Percentiles rank a stretch among this genome's conserved stretches.
phyloP scores from a whole-genome alignment of 2,329 filamentous ascomycete species.

The Peltaster fructicola region DNA sequence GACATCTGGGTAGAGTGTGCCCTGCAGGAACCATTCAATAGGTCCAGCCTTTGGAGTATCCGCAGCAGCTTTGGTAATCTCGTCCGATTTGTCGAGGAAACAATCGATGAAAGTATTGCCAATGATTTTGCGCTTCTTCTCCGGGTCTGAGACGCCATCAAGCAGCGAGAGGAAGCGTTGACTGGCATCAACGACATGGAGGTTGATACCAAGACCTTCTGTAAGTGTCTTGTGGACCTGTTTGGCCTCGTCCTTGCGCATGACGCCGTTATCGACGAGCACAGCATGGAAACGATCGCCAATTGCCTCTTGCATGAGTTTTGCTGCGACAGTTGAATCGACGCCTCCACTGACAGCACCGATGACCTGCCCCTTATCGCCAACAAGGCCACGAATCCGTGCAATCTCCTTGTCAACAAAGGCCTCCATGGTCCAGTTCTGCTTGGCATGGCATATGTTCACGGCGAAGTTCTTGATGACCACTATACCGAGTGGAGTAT shows the following conservation, averaged over 20 bases:
- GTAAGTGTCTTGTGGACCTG: constrained; percentile 65
- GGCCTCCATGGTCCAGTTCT: constrained; percentile 71
- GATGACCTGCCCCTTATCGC: constrained; percentile 64
- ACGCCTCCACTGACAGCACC: constrained; percentile 70
- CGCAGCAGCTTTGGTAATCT: constrained; percentile 54
- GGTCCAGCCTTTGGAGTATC: constrained; percentile 51
- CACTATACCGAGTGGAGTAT: constrained; percentile 51
- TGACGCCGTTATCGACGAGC: constrained; percentile 68
- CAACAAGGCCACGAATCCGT: constrained; percentile 67
- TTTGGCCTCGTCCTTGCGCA: constrained; percentile 71
- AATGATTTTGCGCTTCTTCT: constrained; percentile 84
- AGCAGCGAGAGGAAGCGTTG: constrained; percentile 63
- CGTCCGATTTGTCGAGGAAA: constrained; percentile 62
- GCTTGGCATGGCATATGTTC: constrained; percentile 57
- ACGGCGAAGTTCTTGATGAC: constrained; percentile 72
- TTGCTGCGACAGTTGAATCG: constrained; percentile 73
- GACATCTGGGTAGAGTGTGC: constrained; percentile 62
- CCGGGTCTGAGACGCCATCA: constrained; percentile 56
- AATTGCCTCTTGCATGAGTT: constrained; percentile 75
- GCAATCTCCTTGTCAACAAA: constrained; percentile 68
- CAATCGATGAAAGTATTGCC: constrained; percentile 65
- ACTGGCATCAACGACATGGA: constrained; percentile 68
- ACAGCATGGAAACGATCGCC: constrained; percentile 71
- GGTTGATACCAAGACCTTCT: constrained; percentile 70
- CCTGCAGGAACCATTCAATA: constrained; percentile 76